Percentiles rank a stretch among this genome's conserved stretches.
Evolutionary conservation across 106 monocot species (phyloP).

Genomic region (Posidonia australis): DNA sequence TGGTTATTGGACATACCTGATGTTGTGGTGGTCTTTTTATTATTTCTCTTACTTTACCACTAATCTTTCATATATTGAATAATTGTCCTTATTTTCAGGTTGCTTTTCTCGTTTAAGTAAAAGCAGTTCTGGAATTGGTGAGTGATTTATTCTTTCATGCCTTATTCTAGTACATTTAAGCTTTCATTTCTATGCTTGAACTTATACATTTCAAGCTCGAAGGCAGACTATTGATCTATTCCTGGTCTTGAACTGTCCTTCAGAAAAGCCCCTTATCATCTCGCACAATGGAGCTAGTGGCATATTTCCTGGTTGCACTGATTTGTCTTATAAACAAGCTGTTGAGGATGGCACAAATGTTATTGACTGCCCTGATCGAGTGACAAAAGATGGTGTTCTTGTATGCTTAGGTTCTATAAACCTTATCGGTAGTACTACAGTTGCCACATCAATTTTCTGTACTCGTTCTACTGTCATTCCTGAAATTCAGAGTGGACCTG

Average conservation of each 20-base stretch:
- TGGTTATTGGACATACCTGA: no score
- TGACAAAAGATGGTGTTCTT: slow-evolving; percentile 77
- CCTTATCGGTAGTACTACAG: slow-evolving; percentile 46
- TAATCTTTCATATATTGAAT: not conserved
- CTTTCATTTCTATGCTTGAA: no score
- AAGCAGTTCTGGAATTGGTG: slow-evolving; percentile 40
- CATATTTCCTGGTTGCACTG: no score
- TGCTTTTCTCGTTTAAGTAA: slow-evolving; percentile 63
- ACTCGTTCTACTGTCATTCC: slow-evolving; percentile 33
- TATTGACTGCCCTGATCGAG: slow-evolving; percentile 72
- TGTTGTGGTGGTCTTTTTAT: not conserved
- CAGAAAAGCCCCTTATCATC: slow-evolving; percentile 52
- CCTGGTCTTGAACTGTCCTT: not conserved
- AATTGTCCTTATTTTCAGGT: slow-evolving; percentile 27
- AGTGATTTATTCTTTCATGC: not conserved
- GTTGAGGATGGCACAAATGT: slow-evolving; percentile 60
- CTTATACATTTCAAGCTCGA: not conserved
- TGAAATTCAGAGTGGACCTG: slow-evolving; percentile 38
- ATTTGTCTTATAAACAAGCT: no score
- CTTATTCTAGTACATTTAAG: not conserved
- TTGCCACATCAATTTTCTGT: slow-evolving; percentile 29
- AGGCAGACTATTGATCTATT: not conserved
- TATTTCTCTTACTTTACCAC: not conserved
- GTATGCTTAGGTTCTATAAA: slow-evolving; percentile 61
- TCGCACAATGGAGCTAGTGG: no score